Evolutionary conservation across 805 yeast genomes (phyloP).

Genomic region (Metschnikowia chrysomelidarum): DNA sequence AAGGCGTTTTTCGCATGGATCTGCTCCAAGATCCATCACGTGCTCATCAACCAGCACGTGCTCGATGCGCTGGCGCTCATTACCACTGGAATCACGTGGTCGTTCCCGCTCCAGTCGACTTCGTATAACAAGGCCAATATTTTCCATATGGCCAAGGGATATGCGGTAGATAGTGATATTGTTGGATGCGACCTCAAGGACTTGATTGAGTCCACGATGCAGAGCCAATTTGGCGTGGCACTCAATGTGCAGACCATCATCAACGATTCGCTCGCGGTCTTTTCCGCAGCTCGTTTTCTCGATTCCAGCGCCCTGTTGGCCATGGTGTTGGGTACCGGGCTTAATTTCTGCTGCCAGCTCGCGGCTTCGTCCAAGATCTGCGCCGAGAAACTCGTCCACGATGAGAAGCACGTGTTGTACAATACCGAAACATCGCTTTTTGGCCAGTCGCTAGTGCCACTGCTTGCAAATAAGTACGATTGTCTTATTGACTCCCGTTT

Average conservation of each 20-base stretch:
- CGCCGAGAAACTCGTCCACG: constrained; percentile 11
- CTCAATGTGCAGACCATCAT: constrained; percentile 46
- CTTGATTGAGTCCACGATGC: constrained; percentile 38
- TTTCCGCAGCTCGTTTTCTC: constrained; percentile 48
- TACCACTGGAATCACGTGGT: constrained; percentile 52
- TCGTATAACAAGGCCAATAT: constrained; percentile 45
- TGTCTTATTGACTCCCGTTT: constrained; percentile 35
- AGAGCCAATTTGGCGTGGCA: constrained; percentile 20
- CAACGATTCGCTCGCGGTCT: constrained; percentile 68
- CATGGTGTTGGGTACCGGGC: constrained; percentile 67
- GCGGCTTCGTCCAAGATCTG: constrained; percentile 19
- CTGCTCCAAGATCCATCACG: constrained; percentile 32
- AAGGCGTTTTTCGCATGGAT: constrained; percentile 36
- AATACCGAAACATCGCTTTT: constrained; percentile 59
- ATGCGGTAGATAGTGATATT: constrained; percentile 42
- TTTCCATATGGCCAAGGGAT: constrained; percentile 62
- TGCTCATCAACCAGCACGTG: constrained; percentile 24
- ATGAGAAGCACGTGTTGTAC: constrained; percentile 25
- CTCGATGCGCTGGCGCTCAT: constrained; percentile 19
- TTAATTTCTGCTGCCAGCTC: constrained; percentile 50
- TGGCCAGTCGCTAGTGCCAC: constrained; percentile 38
- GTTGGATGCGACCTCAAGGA: constrained; percentile 39
- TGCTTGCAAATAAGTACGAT: constrained; percentile 39
- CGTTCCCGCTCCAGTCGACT: constrained; percentile 49
- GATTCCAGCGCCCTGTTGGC: constrained; percentile 44